These are phyloP conservation scores for Gymnopus androsaceus DNA, from an alignment of 1,284 basidiomycete genomes.

Conservation along the genomic window DNA sequence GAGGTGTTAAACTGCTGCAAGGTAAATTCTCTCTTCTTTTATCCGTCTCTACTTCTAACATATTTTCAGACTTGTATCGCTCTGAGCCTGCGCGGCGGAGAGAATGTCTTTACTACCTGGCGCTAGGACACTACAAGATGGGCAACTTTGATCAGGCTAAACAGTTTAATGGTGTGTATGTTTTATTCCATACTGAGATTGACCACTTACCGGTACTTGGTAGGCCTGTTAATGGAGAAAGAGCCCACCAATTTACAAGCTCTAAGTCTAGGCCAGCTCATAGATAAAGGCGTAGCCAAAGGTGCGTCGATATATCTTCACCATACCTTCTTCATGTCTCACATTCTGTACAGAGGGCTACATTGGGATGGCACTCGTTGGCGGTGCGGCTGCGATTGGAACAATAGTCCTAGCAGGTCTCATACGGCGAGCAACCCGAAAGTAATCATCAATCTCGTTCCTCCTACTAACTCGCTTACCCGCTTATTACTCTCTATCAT, in stretches of 20 bases:
- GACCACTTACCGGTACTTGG: conserved; percentile 1
- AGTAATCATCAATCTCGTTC: conserved; percentile 41
- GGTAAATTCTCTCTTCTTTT: conserved; percentile 48
- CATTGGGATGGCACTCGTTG: conserved; percentile 92
- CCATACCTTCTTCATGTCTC: conserved; percentile 9
- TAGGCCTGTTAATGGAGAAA: conserved; percentile 87
- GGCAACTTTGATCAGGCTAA: conserved; percentile 92
- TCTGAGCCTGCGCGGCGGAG: conserved; percentile 84
- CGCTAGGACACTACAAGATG: conserved; percentile 96
- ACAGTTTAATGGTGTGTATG: conserved; percentile 83
- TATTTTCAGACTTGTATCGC: conserved; percentile 82
- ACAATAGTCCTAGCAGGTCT: conserved; percentile 82
- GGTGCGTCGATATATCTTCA: conserved; percentile 48
- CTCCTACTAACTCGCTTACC: conserved; percentile 21
- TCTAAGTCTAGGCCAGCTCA: conserved; percentile 80
- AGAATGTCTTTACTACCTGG: conserved; percentile 97
- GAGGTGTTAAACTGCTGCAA: conserved; percentile 89
- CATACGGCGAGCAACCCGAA: conserved; percentile 81
- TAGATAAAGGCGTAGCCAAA: conserved; percentile 85
- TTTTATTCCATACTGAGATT: conserved; percentile 10
- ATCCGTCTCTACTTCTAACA: not conserved
- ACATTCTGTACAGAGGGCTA: conserved; percentile 69
- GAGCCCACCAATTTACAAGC: conserved; percentile 96
- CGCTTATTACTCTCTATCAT: conserved; percentile 10
- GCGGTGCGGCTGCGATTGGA: conserved; percentile 86